These are phyloP conservation scores for Tetrapisispora taiwanensis DNA, from an alignment of 805 yeast genomes.

Conservation along the genomic window DNA sequence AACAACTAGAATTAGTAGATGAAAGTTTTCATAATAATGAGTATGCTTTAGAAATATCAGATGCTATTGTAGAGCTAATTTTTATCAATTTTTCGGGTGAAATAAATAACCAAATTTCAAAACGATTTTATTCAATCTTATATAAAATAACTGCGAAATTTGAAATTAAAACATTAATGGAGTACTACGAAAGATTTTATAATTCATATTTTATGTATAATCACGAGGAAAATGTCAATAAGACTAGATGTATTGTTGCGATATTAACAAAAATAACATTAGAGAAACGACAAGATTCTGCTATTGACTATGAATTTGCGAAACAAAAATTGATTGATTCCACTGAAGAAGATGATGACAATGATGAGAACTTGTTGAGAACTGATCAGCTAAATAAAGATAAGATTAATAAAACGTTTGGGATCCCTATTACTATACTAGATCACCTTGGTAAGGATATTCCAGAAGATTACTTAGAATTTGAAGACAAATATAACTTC, in stretches of 20 bases:
- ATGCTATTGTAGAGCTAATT: slow-evolving; percentile 37
- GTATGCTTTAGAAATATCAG: slow-evolving; percentile 28
- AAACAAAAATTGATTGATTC: slow-evolving; percentile 30
- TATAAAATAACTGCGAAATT: slow-evolving; percentile 25
- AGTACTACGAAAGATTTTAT: slow-evolving; percentile 31
- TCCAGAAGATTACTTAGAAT: slow-evolving; percentile 32
- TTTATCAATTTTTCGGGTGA: slow-evolving; percentile 22
- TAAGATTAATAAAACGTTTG: slow-evolving; percentile 8
- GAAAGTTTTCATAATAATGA: slow-evolving; percentile 30
- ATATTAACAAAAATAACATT: slow-evolving; percentile 35
- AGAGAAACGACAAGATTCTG: slow-evolving; percentile 45
- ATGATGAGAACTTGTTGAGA: slow-evolving; percentile 3
- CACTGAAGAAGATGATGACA: slow-evolving; percentile 10
- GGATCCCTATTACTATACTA: slow-evolving; percentile 31
- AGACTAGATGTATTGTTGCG: slow-evolving; percentile 37
- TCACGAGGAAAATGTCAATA: slow-evolving; percentile 16
- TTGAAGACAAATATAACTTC: slow-evolving; percentile 30
- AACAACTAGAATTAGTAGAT: slow-evolving; percentile 22
- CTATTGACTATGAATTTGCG: slow-evolving; percentile 49
- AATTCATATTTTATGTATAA: slow-evolving; percentile 17
- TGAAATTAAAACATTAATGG: slow-evolving; percentile 26
- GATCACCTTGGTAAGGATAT: slow-evolving; percentile 22
- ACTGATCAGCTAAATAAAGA: not conserved
- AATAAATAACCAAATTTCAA: slow-evolving; percentile 25
- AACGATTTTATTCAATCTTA: slow-evolving; percentile 31